Conservation (phyloP, 306 rosid genomes). For the Biancaea sappan region DNA sequence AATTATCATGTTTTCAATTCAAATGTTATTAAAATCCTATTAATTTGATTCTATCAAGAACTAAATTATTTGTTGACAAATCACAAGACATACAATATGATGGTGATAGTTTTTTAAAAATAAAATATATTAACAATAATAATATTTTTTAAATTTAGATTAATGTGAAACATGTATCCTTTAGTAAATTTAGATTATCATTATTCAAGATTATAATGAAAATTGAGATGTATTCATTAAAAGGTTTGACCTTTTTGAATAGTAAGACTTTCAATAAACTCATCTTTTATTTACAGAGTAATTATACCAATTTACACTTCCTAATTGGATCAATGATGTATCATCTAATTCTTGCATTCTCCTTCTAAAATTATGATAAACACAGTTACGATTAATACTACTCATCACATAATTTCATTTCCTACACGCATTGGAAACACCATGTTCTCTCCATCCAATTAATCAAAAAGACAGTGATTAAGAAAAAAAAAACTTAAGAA, state of each 20-base stretch:
- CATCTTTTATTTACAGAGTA: too few relatives aligned
- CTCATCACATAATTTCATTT: not conserved
- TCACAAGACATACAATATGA: not conserved
- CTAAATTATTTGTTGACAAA: not conserved
- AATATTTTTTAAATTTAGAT: not conserved
- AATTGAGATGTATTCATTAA: too few relatives aligned
- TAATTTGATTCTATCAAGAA: not conserved
- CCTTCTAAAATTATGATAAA: not conserved
- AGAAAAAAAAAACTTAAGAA: conserved; percentile 16
- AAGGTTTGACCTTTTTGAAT: too few relatives aligned
- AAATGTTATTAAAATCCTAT: too few relatives aligned
- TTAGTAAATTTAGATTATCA: too few relatives aligned
- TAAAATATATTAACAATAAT: not conserved
- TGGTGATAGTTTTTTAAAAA: not conserved
- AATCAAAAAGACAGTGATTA: not conserved
- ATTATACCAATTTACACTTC: not conserved
- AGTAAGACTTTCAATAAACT: too few relatives aligned
- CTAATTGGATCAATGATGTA: not conserved
- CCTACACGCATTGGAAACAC: not conserved
- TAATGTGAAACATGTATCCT: too few relatives aligned
- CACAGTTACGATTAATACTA: not conserved
- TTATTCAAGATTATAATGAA: too few relatives aligned
- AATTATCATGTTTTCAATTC: too few relatives aligned
- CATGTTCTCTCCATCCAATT: not conserved
- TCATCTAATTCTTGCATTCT: not conserved